Base-by-base conservation (phyloP, 2,329 filamentous ascomycete species). In the Keithomyces neogunnii region DNA sequence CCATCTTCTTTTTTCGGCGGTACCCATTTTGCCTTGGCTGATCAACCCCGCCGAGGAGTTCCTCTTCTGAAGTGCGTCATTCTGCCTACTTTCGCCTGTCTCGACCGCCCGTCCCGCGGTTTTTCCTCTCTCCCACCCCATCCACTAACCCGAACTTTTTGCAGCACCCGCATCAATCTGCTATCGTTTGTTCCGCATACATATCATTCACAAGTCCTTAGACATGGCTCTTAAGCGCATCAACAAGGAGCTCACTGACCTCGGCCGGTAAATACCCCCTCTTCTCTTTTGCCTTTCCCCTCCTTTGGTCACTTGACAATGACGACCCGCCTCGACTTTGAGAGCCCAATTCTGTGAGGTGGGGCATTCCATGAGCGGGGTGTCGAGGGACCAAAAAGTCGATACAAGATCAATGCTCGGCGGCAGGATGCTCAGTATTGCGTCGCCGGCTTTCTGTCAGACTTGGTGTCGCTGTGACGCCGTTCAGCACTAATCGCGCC, bases 161-260 rank as follows among this genome's bases (percentile, higher is more conserved):
- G 13, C 28, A 44, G 40, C 40, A 44, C 28, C 31, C 36, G 35
- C 42, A 48, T 58, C 59, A 43, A 45, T 58, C 59, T 62, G 57
- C 53, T 53, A 58, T 55, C 54, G 46, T 38, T 47, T 30, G 47
- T 48, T 50, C 52, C 47, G 28, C 43, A 43, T 57, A 61, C 58
- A 63, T 61, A 63, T 45, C 55, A 40, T 57, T 33, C 57, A 62
- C 56, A 59, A 60, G 61, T 67, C 45, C 69, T 69, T 66, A 66
- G 50, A 35, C 11, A 93, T 93, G 88, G 88, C 88, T 73, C 82
- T 93, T 66, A 93, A 93, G 86, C 85, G 88, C 74, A 93, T 93
- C 74, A 92, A 92, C 82, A 93, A 91, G 85, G 88, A 93, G 76
- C 83, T 93, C 70, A 85, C 86, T 73, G 88, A 93, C 71, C 81